These are phyloP conservation scores for Pseudocercospora musae DNA, from an alignment of 2,329 filamentous ascomycete genomes.

Conservation along the genomic window DNA sequence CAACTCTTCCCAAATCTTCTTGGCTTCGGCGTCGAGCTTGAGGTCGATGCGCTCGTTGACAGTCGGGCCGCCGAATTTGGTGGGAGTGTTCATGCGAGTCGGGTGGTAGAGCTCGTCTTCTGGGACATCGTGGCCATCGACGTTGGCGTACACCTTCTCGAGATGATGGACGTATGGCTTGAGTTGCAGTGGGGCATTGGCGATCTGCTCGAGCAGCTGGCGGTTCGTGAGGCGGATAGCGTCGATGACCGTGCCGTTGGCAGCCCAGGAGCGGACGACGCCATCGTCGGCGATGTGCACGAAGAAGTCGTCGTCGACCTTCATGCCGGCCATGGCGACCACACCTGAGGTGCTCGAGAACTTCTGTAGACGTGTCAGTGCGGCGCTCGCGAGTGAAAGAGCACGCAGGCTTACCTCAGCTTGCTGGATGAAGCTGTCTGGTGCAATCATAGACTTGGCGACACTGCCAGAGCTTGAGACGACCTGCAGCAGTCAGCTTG, in stretches of 20 bases:
- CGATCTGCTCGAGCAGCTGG: conserved; percentile 7
- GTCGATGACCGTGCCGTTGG: conserved; percentile 19
- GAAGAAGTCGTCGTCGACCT: background rate
- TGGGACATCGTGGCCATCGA: background rate
- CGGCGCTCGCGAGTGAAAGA: background rate
- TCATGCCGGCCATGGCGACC: background rate
- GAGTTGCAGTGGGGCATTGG: background rate
- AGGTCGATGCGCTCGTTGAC: background rate
- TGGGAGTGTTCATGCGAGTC: background rate
- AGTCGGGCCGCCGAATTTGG: background rate
- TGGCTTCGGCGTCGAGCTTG: background rate
- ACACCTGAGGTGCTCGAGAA: background rate
- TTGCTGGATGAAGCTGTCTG: background rate
- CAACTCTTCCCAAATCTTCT: background rate
- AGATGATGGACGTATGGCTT: background rate
- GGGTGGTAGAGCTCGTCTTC: background rate
- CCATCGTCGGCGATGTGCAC: conserved; percentile 23
- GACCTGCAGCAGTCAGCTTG: background rate
- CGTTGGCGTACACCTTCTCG: background rate
- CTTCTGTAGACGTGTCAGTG: background rate
- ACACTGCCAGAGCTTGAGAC: background rate
- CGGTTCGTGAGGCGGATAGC: conserved; percentile 15
- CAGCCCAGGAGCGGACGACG: conserved; percentile 21
- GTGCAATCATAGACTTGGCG: background rate
- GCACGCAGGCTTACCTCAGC: background rate